These are phyloP conservation scores for Diplodia sapinea DNA, from an alignment of 2,329 filamentous ascomycete species.

Conservation along the genomic window DNA sequence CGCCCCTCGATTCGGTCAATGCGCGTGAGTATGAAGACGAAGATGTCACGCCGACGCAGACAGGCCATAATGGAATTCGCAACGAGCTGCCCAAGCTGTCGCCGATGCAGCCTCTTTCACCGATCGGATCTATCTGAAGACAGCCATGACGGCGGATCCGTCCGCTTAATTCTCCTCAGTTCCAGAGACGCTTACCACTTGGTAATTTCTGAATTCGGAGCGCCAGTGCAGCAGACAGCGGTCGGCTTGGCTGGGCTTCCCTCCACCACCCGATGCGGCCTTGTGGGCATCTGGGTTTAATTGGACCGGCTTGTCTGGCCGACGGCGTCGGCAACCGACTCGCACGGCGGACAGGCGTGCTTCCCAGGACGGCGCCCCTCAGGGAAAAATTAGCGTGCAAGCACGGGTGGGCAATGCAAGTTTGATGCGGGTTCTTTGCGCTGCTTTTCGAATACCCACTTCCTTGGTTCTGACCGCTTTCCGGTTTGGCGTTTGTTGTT, in stretches of 20 bases:
- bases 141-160: not conserved
- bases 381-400: constrained; percentile 9
- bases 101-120: constrained; percentile 70
- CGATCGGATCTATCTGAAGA: constrained; percentile 39
- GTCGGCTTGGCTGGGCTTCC: constrained; percentile 8
- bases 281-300: constrained; percentile 2
- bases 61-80: constrained; percentile 43
- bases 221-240: constrained; percentile 6
- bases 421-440: constrained; percentile 32
- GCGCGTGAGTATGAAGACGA: constrained; percentile 32
- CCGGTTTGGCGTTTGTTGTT: constrained; percentile 31
- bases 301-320: constrained; percentile 10
- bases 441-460: constrained; percentile 32
- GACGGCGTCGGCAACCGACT: not conserved
- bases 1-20: constrained; percentile 24
- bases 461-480: constrained; percentile 31
- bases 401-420: constrained; percentile 25
- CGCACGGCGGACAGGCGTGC: constrained; percentile 3
- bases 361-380: not conserved
- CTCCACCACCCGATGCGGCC: constrained; percentile 8
- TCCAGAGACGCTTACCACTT: constrained; percentile 15
- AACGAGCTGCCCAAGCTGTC: constrained; percentile 59
- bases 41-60: constrained; percentile 49
- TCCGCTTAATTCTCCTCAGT: constrained; percentile 14
- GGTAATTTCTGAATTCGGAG: constrained; percentile 24